Base-by-base conservation (phyloP, 2,329 filamentous ascomycete genomes). In the Arthroderma uncinatum region DNA sequence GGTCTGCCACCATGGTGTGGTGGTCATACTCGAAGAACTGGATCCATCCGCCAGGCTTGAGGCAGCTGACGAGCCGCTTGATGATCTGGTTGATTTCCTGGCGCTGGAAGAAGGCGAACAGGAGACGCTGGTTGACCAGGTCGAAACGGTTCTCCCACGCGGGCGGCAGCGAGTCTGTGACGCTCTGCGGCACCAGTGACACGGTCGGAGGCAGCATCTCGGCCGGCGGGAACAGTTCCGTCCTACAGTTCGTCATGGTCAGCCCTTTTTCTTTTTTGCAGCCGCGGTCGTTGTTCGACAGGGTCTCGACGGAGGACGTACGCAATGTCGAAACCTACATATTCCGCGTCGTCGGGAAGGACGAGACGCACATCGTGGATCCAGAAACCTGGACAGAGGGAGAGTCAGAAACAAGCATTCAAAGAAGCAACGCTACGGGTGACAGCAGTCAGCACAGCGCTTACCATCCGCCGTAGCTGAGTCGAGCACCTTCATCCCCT, bases 101-200 rank as follows among this genome's bases (percentile, higher is more conserved):
- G n/a, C 50, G 50, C 55, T 52, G 42, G 28, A 56, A 36, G 28
- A 36, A 36, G 28, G 33, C 36, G 16, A 56, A 36, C 9, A 56
- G 40, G 12, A 56, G 34, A 37, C 42, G 55, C 30, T 56, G 55
- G 34, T 56, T 47, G 30, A 56, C 23, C 4, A 56, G 42, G n/a
- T 56, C 55, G 34, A 56, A 56, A 10, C 21, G n/a, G n/a, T 28
- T 28, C 23, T 56, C 47, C 55, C 55, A 56, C 19, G 42, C 55
- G n/a, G 33, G 19, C 3, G 55, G 55, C 12, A 56, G n/a, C 14
- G 55, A 28, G 42, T 52, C 33, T 2, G 25, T 47, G 28, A 56
- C 28, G 40, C 47, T 47, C 14, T 56, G 55, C 30, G 50, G 30
- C 10, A 53, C 50, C 19, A 53, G 50, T 8, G 30, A 36, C 10